Evolutionary conservation across 2,329 filamentous ascomycete species (phyloP), one percentile per base, ranked within the genome.

Genomic region (Cordyceps militaris): DNA sequence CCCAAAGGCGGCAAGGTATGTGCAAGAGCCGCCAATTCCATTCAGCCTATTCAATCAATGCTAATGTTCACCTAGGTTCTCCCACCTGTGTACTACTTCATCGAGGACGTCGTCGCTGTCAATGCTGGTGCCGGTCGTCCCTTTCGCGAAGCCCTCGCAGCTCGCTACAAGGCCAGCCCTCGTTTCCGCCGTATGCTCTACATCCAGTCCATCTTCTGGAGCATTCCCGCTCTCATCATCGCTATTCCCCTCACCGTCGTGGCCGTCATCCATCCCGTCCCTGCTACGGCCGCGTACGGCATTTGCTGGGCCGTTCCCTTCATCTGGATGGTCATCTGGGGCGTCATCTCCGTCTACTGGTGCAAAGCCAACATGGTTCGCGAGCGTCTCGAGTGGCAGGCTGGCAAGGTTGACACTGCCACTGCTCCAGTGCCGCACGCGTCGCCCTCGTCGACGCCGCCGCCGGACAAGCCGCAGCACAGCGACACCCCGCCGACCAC

Each of bases 41-140:
- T n/a, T 11, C 44, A 5, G 21, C 21, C 3, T 19, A 7, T 30
- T 42, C 8, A 1, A 51, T 21, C 10, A 3, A 19, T 21, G 36
- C 23, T 56, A 4, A 40, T 44, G 21, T 21, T 6, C 13, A 23
- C 11, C 16, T 71, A 74, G 66, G 80, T 86, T 58, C 76, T 80
- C 3, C 85, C 85, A 0, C 79, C 82, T 2, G 76, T 81, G 1
- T 85, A 86, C 63, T 85, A 85, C 51, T 76, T 88, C 30, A 80
- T 87, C 26, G 85, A 88, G 69, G 85, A 88, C 63, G 77, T 87
- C 24, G 78, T 86, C 14, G 84, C 82, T 4, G 85, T 88, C 42
- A 86, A 88, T 65, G 85, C 83, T 21, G 79, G 77, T 3, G 84
- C 82, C 10, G 73, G 73, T n/a, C 68, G 71, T 36, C 72, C 73